Percentiles rank a stretch among this genome's conserved stretches.
Evolutionary conservation across 257 asterid species (phyloP).

Genomic region (Primulina tabacum): DNA sequence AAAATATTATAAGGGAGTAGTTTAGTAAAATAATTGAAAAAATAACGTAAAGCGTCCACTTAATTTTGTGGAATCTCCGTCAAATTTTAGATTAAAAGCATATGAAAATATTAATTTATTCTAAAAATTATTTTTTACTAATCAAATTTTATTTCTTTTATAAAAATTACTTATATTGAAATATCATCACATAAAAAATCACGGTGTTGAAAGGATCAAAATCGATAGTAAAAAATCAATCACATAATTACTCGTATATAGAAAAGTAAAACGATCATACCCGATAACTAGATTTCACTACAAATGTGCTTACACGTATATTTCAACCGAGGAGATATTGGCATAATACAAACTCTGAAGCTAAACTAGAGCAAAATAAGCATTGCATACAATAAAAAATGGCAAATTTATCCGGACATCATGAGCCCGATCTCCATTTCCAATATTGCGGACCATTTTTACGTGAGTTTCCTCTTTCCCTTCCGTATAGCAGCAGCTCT

Average conservation of each 20-base stretch:
- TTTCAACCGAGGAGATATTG: conserved; percentile 31
- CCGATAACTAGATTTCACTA: neutral
- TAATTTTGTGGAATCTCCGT: no score
- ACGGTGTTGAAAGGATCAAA: neutral
- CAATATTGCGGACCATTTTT: conserved; percentile 14
- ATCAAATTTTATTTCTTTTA: no score
- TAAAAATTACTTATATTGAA: no score
- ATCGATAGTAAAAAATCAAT: no score
- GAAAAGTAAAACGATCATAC: neutral
- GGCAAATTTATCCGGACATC: neutral
- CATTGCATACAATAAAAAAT: conserved; percentile 3
- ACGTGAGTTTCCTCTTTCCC: conserved; percentile 61
- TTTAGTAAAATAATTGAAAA: no score
- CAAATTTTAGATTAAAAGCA: no score
- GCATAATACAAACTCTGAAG: conserved; percentile 10
- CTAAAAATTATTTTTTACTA: no score
- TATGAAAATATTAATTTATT: no score
- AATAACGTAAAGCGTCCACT: no score
- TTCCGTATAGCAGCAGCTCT: conserved; percentile 56
- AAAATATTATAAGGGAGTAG: no score
- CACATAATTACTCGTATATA: neutral
- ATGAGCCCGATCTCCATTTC: neutral
- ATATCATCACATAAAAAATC: no score
- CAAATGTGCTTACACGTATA: neutral
- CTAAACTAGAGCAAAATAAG: conserved; percentile 5